Percentiles rank a stretch among this genome's conserved stretches.
These are phyloP conservation scores for Acanthamoeba divionensis DNA, from an alignment of 208 protist species.

Conservation along the genomic window DNA sequence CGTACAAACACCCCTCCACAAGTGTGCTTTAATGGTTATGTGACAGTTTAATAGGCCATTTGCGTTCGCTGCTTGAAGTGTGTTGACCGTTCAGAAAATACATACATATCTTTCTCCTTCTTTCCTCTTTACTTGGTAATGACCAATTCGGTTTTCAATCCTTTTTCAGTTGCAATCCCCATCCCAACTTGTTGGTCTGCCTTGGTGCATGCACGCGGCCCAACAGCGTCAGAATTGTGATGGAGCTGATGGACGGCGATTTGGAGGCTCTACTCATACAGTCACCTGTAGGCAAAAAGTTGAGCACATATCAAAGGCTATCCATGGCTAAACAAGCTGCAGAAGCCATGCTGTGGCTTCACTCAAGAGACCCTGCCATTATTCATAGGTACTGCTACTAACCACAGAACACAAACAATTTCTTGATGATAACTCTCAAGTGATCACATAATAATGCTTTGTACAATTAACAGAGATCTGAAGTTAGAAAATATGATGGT, in stretches of 20 bases:
- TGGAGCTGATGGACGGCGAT: slow-evolving; percentile 50
- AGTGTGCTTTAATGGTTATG: too few relatives aligned
- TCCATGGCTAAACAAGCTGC: slow-evolving; percentile 18
- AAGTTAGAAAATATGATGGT: slow-evolving; percentile 49
- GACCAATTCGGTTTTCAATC: too few relatives aligned
- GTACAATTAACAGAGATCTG: not conserved
- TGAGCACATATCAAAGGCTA: slow-evolving; percentile 10
- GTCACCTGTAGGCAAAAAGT: slow-evolving; percentile 45
- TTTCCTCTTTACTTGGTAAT: not conserved
- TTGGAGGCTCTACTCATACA: slow-evolving; percentile 2
- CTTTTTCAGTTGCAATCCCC: too few relatives aligned
- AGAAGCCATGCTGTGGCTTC: slow-evolving; percentile 24
- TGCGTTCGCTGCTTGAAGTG: not conserved
- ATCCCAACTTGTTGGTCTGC: slow-evolving; percentile 25
- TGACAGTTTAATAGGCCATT: too few relatives aligned
- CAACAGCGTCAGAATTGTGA: slow-evolving; percentile 23
- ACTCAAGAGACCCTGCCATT: slow-evolving; percentile 16
- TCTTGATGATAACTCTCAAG: too few relatives aligned
- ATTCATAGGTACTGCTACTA: not conserved
- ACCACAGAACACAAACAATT: not conserved
- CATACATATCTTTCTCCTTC: not conserved
- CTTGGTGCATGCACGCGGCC: slow-evolving; percentile 6
- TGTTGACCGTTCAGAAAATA: not conserved
- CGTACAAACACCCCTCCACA: not conserved
- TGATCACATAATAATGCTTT: too few relatives aligned